Conservation (phyloP, 441 rosid species). For the Theobroma grandiflorum region DNA sequence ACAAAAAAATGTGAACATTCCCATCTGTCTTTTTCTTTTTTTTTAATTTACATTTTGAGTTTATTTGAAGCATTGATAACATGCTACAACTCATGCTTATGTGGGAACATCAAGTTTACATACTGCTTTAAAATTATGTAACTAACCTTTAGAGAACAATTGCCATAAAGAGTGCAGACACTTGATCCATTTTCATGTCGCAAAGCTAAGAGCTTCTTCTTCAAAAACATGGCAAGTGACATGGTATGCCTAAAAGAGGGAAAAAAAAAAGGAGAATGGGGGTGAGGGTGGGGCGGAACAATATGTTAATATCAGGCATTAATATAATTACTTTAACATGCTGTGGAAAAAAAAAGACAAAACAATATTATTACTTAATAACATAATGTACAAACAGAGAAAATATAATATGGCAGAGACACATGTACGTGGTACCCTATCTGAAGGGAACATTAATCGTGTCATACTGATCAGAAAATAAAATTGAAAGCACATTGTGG, state of each 20-base stretch:
- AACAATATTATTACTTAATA: background rate
- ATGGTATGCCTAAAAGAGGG: conserved; percentile 68
- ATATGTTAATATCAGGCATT: background rate
- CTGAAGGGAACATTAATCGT: background rate
- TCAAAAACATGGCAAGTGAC: conserved; percentile 69
- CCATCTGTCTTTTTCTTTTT: background rate
- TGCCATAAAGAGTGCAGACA: conserved; percentile 75
- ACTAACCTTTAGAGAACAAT: conserved; percentile 58
- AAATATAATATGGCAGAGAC: background rate
- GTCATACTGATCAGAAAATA: background rate
- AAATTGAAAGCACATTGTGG: background rate
- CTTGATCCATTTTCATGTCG: conserved; percentile 71
- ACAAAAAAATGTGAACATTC: background rate
- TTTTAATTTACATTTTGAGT: background rate
- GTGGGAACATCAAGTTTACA: background rate
- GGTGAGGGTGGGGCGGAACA: background rate
- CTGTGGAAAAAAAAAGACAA: background rate
- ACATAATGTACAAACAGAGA: background rate
- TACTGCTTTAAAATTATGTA: background rate
- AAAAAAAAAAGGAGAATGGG: conserved; percentile 10
- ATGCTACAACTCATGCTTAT: background rate
- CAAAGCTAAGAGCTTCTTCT: conserved; percentile 68
- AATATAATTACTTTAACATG: conserved; percentile 2
- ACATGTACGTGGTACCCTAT: background rate
- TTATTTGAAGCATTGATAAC: background rate